Evolutionary conservation across 2,329 filamentous ascomycete species (phyloP).

Genomic region (Fusarium decemcellulare): DNA sequence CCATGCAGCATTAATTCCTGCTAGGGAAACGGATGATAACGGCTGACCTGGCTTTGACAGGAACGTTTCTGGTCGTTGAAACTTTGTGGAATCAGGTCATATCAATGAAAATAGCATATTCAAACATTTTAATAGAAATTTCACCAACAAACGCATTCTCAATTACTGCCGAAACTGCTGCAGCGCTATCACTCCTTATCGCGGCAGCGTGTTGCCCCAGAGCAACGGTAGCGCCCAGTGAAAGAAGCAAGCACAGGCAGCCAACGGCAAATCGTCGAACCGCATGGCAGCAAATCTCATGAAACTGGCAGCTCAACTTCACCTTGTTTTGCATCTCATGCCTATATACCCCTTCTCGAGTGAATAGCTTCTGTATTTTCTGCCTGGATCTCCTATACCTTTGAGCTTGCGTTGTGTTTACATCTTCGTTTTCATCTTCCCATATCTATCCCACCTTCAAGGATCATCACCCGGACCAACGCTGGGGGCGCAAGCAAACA

Average conservation of each 20-base stretch:
- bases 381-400: background rate
- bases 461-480: background rate
- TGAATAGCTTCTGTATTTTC: background rate
- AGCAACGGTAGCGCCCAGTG: conserved; percentile 40
- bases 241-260: conserved; percentile 40
- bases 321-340: conserved; percentile 8
- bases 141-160: background rate
- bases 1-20: conserved; percentile 50
- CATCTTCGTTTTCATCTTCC: background rate
- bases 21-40: conserved; percentile 36
- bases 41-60: background rate
- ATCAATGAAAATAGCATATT: background rate
- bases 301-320: conserved; percentile 31
- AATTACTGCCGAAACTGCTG: background rate
- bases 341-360: conserved; percentile 10
- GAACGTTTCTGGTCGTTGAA: background rate
- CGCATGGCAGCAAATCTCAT: conserved; percentile 20
- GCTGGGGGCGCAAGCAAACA: conserved; percentile 19
- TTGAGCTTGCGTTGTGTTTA: background rate
- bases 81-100: too few relatives aligned
- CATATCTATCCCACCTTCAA: background rate
- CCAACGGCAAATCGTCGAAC: conserved; percentile 31
- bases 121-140: background rate
- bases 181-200: conserved; percentile 46
- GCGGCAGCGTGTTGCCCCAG: conserved; percentile 43